Conservation (phyloP, 2,329 filamentous ascomycete genomes). For the Colletotrichum tabaci region DNA sequence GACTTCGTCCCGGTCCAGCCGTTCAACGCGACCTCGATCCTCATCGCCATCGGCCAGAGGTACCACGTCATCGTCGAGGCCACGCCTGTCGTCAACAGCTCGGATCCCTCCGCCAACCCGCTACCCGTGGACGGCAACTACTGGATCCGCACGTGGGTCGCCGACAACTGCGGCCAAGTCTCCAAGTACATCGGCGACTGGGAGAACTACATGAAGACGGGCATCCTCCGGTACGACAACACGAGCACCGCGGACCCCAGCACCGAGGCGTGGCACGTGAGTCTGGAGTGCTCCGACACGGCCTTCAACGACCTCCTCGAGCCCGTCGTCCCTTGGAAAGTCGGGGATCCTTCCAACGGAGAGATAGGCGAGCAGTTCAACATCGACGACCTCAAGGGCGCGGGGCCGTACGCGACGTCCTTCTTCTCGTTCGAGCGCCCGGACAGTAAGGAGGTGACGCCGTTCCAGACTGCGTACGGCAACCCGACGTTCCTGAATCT, state of each 20-base stretch:
- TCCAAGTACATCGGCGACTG: neutral
- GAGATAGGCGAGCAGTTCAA: conserved; percentile 9
- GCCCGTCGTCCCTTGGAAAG: conserved; percentile 47
- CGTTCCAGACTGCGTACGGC: conserved; percentile 56
- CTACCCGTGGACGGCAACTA: conserved; percentile 43
- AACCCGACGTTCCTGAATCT: conserved; percentile 56
- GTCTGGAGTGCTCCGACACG: conserved; percentile 47
- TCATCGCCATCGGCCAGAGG: conserved; percentile 63
- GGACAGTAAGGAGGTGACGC: neutral
- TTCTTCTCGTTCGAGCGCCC: conserved; percentile 46
- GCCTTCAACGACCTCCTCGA: conserved; percentile 47
- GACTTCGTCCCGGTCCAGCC: conserved; percentile 64
- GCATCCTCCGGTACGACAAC: conserved; percentile 48
- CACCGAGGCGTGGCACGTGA: conserved; percentile 41
- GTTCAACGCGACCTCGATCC: conserved; percentile 63
- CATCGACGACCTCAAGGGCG: conserved; percentile 2
- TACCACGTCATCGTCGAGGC: conserved; percentile 48
- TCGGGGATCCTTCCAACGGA: conserved; percentile 32
- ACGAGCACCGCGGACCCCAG: conserved; percentile 40
- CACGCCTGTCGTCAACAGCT: conserved; percentile 22
- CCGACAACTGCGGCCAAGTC: conserved; percentile 7
- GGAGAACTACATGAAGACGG: conserved; percentile 38
- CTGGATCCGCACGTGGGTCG: conserved; percentile 46
- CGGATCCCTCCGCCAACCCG: conserved; percentile 28
- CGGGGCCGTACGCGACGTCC: conserved; percentile 35